phyloP scores from a whole-genome alignment of 2,329 filamentous ascomycete species.

The Penicillium sp. region DNA sequence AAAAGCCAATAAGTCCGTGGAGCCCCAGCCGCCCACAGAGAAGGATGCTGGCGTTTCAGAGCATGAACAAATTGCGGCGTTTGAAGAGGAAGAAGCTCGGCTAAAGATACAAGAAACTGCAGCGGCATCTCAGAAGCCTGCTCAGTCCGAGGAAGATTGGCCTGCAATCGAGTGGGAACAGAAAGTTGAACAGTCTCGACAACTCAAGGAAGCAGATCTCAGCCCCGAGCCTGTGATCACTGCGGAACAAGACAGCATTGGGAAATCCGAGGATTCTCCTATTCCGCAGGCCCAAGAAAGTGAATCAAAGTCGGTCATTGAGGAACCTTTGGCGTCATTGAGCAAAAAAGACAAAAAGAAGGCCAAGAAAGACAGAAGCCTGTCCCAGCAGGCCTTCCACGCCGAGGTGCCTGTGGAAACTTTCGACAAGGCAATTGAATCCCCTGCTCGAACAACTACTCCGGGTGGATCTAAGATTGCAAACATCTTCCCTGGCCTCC shows the following conservation, averaged over 20 bases:
- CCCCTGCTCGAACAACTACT: slow-evolving; percentile 20
- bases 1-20: slow-evolving; percentile 16
- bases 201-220: slow-evolving; percentile 23
- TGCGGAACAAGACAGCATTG: slow-evolving; percentile 24
- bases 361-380: slow-evolving; percentile 34
- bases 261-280: slow-evolving; percentile 31
- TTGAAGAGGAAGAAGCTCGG: slow-evolving; percentile 4
- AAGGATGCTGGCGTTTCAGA: neutral
- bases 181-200: slow-evolving; percentile 25
- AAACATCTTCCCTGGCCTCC: slow-evolving; percentile 38
- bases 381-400: slow-evolving; percentile 21
- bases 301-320: slow-evolving; percentile 4
- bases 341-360: slow-evolving; percentile 32
- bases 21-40: slow-evolving; percentile 1
- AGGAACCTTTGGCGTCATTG: slow-evolving; percentile 13
- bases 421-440: slow-evolving; percentile 23
- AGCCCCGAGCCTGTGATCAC: slow-evolving; percentile 24
- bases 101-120: slow-evolving; percentile 1
- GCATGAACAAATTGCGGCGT: slow-evolving; percentile 1
- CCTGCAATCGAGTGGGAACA: slow-evolving; percentile 42
- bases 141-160: slow-evolving; percentile 36
- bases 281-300: slow-evolving; percentile 25
- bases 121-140: slow-evolving; percentile 4
- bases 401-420: slow-evolving; percentile 9
- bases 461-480: slow-evolving; percentile 32